These are phyloP conservation scores for Pelargonium cotyledonis DNA, from an alignment of 441 rosid species.

Conservation along the genomic window DNA sequence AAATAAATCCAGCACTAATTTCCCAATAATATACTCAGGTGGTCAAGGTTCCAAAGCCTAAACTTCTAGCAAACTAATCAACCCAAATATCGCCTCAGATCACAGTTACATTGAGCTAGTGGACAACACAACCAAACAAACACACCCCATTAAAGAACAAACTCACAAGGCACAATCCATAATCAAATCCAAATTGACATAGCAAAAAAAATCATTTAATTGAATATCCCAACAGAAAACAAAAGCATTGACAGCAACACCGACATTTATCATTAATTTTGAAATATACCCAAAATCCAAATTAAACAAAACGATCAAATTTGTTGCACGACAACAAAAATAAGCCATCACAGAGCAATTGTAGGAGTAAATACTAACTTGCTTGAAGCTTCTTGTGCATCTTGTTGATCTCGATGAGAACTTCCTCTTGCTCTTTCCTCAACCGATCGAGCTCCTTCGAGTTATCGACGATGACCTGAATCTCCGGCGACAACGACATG, in stretches of 20 bases:
- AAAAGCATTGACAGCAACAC: not conserved
- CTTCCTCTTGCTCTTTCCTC: conserved; percentile 70
- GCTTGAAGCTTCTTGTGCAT: conserved; percentile 84
- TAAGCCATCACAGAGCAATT: not conserved
- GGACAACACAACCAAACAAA: not conserved
- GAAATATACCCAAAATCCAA: not conserved
- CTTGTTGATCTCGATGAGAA: conserved; percentile 75
- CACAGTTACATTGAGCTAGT: not conserved
- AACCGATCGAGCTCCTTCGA: conserved; percentile 83
- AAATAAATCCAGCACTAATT: not conserved
- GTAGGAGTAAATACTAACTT: conserved; percentile 29
- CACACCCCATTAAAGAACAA: not conserved
- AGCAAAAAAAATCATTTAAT: not conserved
- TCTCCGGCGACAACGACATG: conserved; percentile 58
- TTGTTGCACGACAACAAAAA: not conserved
- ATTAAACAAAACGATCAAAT: conserved; percentile 8
- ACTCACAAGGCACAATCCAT: not conserved
- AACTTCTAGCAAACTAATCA: no score
- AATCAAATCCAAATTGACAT: not conserved
- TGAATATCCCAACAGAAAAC: not conserved
- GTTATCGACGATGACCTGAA: conserved; percentile 56
- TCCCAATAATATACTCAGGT: not conserved
- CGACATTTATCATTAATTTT: not conserved
- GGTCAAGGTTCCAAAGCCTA: no score
- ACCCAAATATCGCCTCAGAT: no score